Evolutionary conservation across 352 stramenopile species (phyloP).

Genomic region (Phytophthora quininea): DNA sequence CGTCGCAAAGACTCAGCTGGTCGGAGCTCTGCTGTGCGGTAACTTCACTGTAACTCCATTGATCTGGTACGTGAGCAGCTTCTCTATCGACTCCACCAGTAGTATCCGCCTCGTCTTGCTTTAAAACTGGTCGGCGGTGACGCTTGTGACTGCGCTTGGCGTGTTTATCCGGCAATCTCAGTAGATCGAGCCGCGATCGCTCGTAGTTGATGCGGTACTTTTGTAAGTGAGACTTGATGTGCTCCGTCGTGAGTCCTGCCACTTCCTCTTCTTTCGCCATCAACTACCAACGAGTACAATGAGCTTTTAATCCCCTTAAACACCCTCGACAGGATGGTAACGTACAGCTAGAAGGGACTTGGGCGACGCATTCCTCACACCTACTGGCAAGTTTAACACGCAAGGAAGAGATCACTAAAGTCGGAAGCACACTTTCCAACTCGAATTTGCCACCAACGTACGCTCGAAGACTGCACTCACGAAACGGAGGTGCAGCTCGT

Average conservation of each 20-base stretch:
- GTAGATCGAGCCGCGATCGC: constrained; percentile 17
- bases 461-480: too few relatives aligned
- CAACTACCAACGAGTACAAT: constrained; percentile 8
- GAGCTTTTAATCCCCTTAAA: not conserved
- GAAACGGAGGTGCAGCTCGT: too few relatives aligned
- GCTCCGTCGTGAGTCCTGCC: constrained; percentile 18
- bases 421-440: too few relatives aligned
- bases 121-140: not conserved
- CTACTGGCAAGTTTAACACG: too few relatives aligned
- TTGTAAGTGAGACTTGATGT: constrained; percentile 36
- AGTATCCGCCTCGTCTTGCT: not conserved
- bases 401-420: too few relatives aligned
- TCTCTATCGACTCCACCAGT: not conserved
- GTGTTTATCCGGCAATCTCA: constrained; percentile 22
- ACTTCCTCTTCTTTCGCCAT: constrained; percentile 21
- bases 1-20: constrained; percentile 13
- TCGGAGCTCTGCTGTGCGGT: constrained; percentile 6
- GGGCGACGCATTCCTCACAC: constrained; percentile 31
- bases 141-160: constrained; percentile 17
- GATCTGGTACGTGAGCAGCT: not conserved
- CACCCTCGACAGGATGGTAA: too few relatives aligned
- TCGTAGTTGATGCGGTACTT: constrained; percentile 36
- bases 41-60: not conserved
- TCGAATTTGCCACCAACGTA: not conserved
- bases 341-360: constrained; percentile 27